Evolutionary conservation across 805 yeast species (phyloP), one percentile per base, ranked within the genome.

Genomic region (Pichia nanzhaoensis): DNA sequence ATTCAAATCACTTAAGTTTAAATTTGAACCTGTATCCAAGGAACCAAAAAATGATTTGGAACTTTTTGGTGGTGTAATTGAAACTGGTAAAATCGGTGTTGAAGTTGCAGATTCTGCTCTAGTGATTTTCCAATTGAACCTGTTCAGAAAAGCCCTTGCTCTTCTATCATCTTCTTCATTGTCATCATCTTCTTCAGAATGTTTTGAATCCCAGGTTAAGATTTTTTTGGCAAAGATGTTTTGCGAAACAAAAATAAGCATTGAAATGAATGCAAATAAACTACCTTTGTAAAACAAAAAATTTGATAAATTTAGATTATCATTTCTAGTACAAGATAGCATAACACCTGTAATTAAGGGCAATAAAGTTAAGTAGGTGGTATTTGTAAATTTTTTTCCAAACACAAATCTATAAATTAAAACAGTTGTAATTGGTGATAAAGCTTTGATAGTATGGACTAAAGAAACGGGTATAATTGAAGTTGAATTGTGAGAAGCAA

Each of bases 361-460:
- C 0, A 82, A 55, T 57, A 91, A 69, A 1, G 98, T 84, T 42
- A 82, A 51, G 58, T 91, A 91, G 2, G 97, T 89, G 55, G 75
- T 71, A 9, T 56, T 41, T 44, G 73, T 71, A 70, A 85, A 91
- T 38, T 68, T 65, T 39, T 70, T 74, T 27, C 73, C 69, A 58
- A 82, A 84, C 33, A 82, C 44, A 12, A 80, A 49, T 52, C 84
- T 71, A 65, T 89, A 89, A 36, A 86, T 85, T 27, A 78, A 63
- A 12, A 93, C 97, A 0, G 98, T 91, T 40, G 87, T 77, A 21
- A 91, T 70, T 2, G 99, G 99, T 28, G 95, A 82, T 33, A 91
- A 69, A 2, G 96, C 93, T 67, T 93, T 93, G 55, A 91, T 81
- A 8, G 97, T 89, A 63, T 91, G 97, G 18, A 93, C 97, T 52